Percentiles rank a stretch among this genome's conserved stretches.
Evolutionary conservation across 257 asterid species (phyloP).

Genomic region (Plantago ovata): DNA sequence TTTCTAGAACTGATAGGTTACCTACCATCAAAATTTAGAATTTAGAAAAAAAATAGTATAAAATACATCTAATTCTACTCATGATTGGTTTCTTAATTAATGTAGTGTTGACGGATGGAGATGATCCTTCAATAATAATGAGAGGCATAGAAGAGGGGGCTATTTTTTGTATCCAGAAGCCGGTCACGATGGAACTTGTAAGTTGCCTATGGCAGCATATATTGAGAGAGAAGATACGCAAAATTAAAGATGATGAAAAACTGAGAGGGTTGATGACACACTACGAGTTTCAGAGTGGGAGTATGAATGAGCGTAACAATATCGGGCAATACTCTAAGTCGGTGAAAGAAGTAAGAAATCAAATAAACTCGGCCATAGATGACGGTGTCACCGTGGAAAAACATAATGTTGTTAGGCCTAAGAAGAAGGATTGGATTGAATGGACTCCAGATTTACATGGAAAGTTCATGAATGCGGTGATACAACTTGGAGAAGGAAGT

Average conservation of each 20-base stretch:
- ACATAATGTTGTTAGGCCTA: background rate
- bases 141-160: constrained; percentile 40
- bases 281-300: background rate
- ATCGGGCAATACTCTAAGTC: background rate
- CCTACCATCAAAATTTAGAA: too few species aligned
- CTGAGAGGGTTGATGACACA: background rate
- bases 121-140: constrained; percentile 15
- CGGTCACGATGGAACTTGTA: constrained; percentile 15
- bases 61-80: too few species aligned
- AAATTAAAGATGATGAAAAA: constrained; percentile 3
- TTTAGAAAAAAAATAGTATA: too few species aligned
- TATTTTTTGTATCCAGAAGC: constrained; percentile 28
- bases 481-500: constrained; percentile 34
- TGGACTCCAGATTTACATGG: constrained; percentile 36
- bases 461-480: constrained; percentile 22
- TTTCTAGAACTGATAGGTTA: too few species aligned
- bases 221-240: constrained; percentile 12
- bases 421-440: constrained; percentile 21
- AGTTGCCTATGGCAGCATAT: constrained; percentile 36
- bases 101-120: constrained; percentile 32
- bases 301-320: background rate
- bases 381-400: background rate
- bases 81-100: too few species aligned
- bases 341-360: background rate
- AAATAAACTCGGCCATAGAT: background rate